A percentile compares a stretch with the other conserved stretches of the same genome.
These are phyloP conservation scores for Globisporangium abappressorium DNA, from an alignment of 352 stramenopile genomes.

Conservation along the genomic window DNA sequence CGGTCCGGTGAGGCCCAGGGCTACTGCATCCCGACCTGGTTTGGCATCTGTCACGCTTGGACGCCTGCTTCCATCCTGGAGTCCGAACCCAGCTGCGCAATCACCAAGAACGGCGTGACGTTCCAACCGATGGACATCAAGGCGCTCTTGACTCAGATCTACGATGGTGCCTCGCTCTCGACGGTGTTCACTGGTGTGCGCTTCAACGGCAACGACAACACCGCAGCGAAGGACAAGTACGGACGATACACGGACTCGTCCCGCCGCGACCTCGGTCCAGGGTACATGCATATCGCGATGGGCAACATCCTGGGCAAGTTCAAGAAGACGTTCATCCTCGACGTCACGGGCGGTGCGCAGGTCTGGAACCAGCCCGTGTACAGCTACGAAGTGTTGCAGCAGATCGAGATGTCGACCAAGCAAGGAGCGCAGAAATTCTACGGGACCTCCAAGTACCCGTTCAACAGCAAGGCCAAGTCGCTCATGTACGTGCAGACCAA, in stretches of 20 bases:
- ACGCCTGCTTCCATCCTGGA: constrained; percentile 46
- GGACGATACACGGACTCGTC: constrained; percentile 18
- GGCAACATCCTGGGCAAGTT: constrained; percentile 19
- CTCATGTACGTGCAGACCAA: constrained; percentile 43
- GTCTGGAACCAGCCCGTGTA: constrained; percentile 71
- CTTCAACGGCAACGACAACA: constrained; percentile 18
- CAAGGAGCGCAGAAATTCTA: constrained; percentile 38
- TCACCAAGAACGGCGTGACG: constrained; percentile 35
- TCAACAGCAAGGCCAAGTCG: constrained; percentile 38
- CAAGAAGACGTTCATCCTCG: constrained; percentile 18
- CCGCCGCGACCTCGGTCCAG: constrained; percentile 14
- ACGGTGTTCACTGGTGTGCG: constrained; percentile 18
- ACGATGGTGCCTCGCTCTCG: constrained; percentile 10
- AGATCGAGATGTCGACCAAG: constrained; percentile 28
- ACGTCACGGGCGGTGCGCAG: constrained; percentile 16
- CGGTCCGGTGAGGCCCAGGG: constrained; percentile 12
- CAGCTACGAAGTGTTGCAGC: constrained; percentile 33
- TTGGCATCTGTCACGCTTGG: constrained; percentile 58
- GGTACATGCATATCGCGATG: constrained; percentile 17
- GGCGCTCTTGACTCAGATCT: constrained; percentile 31
- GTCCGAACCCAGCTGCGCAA: constrained; percentile 4
- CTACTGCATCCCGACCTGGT: constrained; percentile 54
- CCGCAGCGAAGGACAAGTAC: constrained; percentile 16
- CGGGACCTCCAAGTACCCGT: constrained; percentile 41
- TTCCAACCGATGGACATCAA: constrained; percentile 61